Evolutionary conservation across 768 basidiomycete genomes (phyloP).

Genomic region (Amanita pseudoporphyria): DNA sequence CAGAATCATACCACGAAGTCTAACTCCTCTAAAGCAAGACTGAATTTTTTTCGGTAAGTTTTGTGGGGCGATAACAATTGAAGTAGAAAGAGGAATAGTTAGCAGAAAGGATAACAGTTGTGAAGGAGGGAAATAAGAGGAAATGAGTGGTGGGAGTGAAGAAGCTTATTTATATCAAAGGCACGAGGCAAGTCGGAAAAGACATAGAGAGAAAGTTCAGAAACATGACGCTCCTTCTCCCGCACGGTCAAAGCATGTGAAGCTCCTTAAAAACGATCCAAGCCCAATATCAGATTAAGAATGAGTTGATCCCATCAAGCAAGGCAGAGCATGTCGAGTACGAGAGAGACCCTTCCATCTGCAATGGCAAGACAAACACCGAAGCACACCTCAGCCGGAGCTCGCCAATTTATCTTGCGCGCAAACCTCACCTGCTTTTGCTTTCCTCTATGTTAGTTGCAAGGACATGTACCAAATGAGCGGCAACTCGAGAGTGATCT

Average conservation of each 20-base stretch:
- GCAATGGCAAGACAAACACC: not conserved
- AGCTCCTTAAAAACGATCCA: not conserved
- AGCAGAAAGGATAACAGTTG: constrained; percentile 4
- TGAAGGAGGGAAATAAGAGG: constrained; percentile 6
- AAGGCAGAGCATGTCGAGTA: not conserved
- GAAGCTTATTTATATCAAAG: not conserved
- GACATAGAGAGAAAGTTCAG: constrained; percentile 2
- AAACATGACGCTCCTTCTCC: not conserved
- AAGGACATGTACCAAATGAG: not conserved
- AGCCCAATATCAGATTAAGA: not conserved
- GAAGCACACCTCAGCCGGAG: no score
- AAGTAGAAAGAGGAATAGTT: not conserved
- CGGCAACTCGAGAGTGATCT: not conserved
- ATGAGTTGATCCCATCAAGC: not conserved
- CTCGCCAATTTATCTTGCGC: no score
- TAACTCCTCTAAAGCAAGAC: not conserved
- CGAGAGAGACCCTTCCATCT: not conserved
- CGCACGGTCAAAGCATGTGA: not conserved
- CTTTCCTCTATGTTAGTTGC: no score
- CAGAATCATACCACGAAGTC: constrained; percentile 1
- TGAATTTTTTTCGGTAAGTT: not conserved
- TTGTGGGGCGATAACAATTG: not conserved
- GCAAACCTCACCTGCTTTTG: no score
- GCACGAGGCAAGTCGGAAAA: constrained; percentile 3
- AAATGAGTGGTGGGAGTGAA: constrained; percentile 6